Evolutionary conservation across 2,329 filamentous ascomycete genomes (phyloP).

Genomic region (Cordyceps cateniannulata): DNA sequence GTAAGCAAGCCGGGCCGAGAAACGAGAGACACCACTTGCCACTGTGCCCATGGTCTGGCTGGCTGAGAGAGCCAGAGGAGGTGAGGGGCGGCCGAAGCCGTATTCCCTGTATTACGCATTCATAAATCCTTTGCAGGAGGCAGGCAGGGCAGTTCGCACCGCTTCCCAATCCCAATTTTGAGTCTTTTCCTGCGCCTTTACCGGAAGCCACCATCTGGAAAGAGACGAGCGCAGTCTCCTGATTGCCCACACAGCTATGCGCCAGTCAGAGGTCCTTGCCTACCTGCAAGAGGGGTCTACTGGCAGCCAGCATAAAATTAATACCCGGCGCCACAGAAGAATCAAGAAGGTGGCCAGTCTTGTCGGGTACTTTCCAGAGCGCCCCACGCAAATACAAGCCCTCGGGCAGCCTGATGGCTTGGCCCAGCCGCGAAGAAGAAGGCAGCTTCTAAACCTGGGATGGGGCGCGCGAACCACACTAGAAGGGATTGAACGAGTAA

Average conservation of each 20-base stretch:
- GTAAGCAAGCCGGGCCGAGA: constrained; percentile 2
- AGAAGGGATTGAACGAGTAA: constrained; percentile 1
- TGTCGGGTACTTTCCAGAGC: constrained; percentile 5
- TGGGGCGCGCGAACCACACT: neutral
- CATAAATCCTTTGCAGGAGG: neutral
- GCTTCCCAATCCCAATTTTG: neutral
- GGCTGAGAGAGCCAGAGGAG: neutral
- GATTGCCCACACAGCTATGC: neutral
- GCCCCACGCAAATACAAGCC: neutral
- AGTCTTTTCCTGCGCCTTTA: neutral
- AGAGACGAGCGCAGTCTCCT: neutral
- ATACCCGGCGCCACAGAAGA: neutral
- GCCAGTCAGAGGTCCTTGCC: neutral
- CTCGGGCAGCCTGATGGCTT: neutral
- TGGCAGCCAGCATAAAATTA: neutral
- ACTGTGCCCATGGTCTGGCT: neutral
- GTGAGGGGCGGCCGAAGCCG: neutral
- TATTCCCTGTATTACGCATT: neutral
- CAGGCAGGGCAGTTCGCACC: neutral
- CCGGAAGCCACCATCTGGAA: neutral
- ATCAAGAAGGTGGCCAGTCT: neutral
- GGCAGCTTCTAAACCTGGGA: constrained; percentile 2
- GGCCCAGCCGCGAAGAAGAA: neutral
- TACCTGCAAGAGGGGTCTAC: neutral
- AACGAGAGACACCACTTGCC: neutral